Conservation (phyloP, 768 basidiomycete species). For the Erythrobasidium yunnanense region DNA sequence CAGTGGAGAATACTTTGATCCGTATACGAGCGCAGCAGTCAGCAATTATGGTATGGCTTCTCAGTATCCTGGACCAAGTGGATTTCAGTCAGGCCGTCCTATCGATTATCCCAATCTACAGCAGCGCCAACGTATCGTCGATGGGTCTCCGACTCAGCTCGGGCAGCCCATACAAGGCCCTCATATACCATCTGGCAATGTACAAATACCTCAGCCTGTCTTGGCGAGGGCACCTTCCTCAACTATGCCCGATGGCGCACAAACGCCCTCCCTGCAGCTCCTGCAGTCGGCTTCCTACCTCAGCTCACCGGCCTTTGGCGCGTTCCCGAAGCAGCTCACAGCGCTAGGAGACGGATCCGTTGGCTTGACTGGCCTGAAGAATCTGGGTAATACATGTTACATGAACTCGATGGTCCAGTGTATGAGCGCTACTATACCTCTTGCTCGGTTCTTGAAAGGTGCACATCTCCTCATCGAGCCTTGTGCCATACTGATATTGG, state of each 20-base stretch:
- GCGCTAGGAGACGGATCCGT: constrained; percentile 31
- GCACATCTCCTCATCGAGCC: not conserved
- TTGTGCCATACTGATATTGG: not conserved
- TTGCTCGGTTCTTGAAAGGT: constrained; percentile 87
- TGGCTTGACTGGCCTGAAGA: constrained; percentile 63
- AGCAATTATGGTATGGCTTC: not conserved
- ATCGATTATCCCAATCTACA: constrained; percentile 16
- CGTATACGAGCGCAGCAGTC: not conserved
- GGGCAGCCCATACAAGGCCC: not conserved
- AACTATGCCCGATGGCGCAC: not conserved
- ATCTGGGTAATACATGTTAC: constrained; percentile 93
- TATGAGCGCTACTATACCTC: constrained; percentile 83
- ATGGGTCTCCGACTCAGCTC: not conserved
- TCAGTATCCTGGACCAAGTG: not conserved
- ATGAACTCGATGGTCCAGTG: constrained; percentile 99
- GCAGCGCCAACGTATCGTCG: not conserved
- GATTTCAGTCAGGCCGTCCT: not conserved
- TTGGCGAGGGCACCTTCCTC: constrained; percentile 1
- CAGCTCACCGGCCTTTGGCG: constrained; percentile 4
- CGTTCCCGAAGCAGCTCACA: constrained; percentile 17
- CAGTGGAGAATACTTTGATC: constrained; percentile 8
- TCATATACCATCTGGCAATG: not conserved
- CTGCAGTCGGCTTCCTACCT: constrained; percentile 9
- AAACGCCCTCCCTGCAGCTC: not conserved
- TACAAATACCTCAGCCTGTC: constrained; percentile 8